Conservation (phyloP, 2,329 filamentous ascomycete genomes). For the Sporothrix mexicana region DNA sequence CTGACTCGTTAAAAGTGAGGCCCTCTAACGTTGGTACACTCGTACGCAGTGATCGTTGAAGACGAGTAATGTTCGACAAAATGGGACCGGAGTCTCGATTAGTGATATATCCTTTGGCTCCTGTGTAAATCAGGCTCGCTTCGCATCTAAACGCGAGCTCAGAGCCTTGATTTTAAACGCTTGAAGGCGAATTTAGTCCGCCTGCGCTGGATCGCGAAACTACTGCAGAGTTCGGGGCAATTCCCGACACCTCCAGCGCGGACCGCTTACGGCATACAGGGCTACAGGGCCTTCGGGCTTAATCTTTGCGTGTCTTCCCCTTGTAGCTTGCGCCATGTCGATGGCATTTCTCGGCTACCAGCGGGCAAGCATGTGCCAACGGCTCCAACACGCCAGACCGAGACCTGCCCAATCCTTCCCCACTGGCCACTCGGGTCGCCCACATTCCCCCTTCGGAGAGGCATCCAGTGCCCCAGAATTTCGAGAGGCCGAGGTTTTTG, state of each 20-base stretch:
- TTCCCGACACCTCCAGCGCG: neutral
- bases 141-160: neutral
- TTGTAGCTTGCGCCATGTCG: neutral
- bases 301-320: too few species aligned
- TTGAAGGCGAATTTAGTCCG: constrained; percentile 11
- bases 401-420: neutral
- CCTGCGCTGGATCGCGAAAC: neutral
- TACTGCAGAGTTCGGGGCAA: constrained; percentile 7
- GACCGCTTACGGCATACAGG: too few species aligned
- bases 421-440: constrained; percentile 7
- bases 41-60: too few species aligned
- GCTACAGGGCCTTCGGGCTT: too few species aligned
- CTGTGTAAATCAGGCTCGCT: neutral
- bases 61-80: too few species aligned
- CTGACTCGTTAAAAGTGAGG: too few species aligned
- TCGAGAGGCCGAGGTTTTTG: constrained; percentile 30
- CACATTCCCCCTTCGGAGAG: constrained; percentile 8
- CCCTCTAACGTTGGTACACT: too few species aligned
- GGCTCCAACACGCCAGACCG: neutral
- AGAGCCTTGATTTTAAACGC: neutral
- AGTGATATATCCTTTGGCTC: neutral
- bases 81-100: neutral
- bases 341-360: constrained; percentile 31
- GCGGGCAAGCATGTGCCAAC: constrained; percentile 25
- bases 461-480: constrained; percentile 15